Evolutionary conservation across 1,284 basidiomycete species (phyloP), one percentile per base, ranked within the genome.

Genomic region (Sporisorium exsertum): DNA sequence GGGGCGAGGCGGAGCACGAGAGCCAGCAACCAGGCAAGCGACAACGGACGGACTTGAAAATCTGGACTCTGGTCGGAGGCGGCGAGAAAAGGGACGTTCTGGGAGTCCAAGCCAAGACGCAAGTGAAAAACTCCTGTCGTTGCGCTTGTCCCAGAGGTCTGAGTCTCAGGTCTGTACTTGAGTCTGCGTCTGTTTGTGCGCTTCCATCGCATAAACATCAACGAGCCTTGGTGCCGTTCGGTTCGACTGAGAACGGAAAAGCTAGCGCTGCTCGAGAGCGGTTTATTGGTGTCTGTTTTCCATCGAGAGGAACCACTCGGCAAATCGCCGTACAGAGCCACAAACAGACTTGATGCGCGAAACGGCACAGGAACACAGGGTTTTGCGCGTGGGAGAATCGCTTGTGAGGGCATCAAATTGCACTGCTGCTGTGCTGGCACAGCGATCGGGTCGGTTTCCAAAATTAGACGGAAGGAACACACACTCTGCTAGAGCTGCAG

Each of bases 391-490:
- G 29, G 33, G 33, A 35, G 12, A 12, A 35, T 35, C 12, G 29
- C 5, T 32, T n/a, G 20, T 52, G 35, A 35, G 35, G 8, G 8
- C 33, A 50, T 35, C 16, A 10, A 8, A 12, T n/a, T 24, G n/a
- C 35, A 53, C 52, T 53, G 52, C 12, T 53, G 20, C 10, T 18
- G 35, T 40, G 52, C 52, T 16, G 18, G 10, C 2, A 5, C 15
- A 27, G 49, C 32, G 22, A 40, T 26, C 35, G 20, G 16, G 4
- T 40, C 18, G 12, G 20, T 20, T 40, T 53, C 51, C 51, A 18
- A 40, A 42, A 5, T 42, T 53, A 53, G 51, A 35, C 20, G 26
- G n/a, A n/a, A n/a, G n/a, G n/a, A n/a, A n/a, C n/a, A 53, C 47
- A 1, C 47, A 8, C 47, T 50, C 47, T 50, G 37, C 27, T 18